Conservation (phyloP, 345 rosid species). For the Adansonia digitata region DNA sequence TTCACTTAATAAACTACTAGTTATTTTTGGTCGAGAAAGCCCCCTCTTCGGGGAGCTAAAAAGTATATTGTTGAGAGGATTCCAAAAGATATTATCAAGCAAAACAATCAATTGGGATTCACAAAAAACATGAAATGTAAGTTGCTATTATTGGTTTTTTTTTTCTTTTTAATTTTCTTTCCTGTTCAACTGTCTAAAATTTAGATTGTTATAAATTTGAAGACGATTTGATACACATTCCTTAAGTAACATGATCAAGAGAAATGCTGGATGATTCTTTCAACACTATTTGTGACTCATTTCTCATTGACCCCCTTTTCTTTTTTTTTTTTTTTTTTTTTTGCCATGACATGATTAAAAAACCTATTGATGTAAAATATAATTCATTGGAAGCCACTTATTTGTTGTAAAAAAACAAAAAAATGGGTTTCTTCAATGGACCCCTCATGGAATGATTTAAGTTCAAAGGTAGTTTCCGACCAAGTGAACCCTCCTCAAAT, state of each 20-base stretch:
- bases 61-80: constrained; percentile 29
- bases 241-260: background rate
- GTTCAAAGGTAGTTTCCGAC: background rate
- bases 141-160: background rate
- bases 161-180: background rate
- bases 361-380: too few relatives aligned
- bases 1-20: background rate
- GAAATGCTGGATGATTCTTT: background rate
- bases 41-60: constrained; percentile 30
- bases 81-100: constrained; percentile 23
- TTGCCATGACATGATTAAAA: background rate
- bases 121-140: constrained; percentile 27
- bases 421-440: constrained; percentile 15
- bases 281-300: background rate
- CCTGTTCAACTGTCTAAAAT: background rate
- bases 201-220: background rate
- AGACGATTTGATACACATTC: background rate
- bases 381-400: too few relatives aligned
- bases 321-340: too few relatives aligned
- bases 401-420: too few relatives aligned
- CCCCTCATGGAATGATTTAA: constrained; percentile 23
- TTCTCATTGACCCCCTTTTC: background rate
- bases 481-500: too few relatives aligned
- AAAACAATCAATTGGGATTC: constrained; percentile 13
- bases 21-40: constrained; percentile 21